Conservation (phyloP, 164 flowering plant genomes). For the Liriodendron chinense region DNA sequence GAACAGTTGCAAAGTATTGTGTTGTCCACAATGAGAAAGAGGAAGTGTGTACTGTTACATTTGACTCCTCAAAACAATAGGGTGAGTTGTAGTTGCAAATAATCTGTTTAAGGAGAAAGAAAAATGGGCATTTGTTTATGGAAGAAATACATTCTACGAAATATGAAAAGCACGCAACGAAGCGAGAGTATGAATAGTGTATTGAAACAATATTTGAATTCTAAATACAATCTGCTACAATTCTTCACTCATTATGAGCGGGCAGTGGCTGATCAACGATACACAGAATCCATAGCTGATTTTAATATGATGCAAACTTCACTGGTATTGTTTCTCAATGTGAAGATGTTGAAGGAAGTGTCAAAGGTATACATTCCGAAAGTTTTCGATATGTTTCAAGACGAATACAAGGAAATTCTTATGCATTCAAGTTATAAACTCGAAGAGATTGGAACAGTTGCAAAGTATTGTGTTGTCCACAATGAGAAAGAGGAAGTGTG, state of each 20-base stretch:
- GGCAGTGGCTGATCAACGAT: conserved; percentile 2
- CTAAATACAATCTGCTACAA: background rate
- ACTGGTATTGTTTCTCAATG: background rate
- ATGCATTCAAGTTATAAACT: too few species aligned
- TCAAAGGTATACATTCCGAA: background rate
- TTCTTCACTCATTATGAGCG: conserved; percentile 1
- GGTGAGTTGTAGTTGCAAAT: too few species aligned
- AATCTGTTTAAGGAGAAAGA: conserved; percentile 5
- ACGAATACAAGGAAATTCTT: background rate
- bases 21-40: too few species aligned
- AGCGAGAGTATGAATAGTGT: conserved; percentile 4
- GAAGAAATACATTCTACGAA: conserved; percentile 6
- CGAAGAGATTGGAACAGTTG: too few species aligned
- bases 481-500: too few species aligned
- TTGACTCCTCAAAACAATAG: too few species aligned
- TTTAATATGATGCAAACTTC: conserved; percentile 2
- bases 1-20: too few species aligned
- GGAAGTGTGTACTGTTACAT: too few species aligned
- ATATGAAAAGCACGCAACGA: background rate
- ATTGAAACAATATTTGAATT: conserved; percentile 3
- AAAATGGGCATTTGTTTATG: conserved; percentile 7
- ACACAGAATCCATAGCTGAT: background rate
- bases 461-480: too few species aligned
- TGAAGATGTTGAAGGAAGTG: conserved; percentile 1
- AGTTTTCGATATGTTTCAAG: conserved; percentile 6